Percentiles rank a stretch among this genome's conserved stretches.
Conservation (phyloP, 2,329 filamentous ascomycete genomes). For the Cladosporium oxysporum region DNA sequence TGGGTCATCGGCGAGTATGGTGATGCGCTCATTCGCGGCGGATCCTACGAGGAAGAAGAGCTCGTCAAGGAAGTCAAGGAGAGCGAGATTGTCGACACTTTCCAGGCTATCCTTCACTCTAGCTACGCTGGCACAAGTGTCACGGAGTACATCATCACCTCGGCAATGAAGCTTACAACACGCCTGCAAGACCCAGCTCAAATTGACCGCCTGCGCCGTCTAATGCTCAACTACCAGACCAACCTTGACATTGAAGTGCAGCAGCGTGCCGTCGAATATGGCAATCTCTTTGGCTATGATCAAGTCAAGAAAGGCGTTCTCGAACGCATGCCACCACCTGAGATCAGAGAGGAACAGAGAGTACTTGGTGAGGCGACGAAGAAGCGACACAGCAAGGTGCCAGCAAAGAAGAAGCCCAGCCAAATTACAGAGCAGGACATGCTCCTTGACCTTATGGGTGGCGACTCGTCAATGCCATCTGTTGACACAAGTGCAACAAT, state of each 20-base stretch:
- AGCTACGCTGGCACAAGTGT: slow-evolving; percentile 89
- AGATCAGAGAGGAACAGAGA: slow-evolving; percentile 92
- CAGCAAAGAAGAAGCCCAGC: slow-evolving; percentile 72
- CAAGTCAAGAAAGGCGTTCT: slow-evolving; percentile 84
- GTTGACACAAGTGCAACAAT: slow-evolving; percentile 55
- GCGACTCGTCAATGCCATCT: slow-evolving; percentile 62
- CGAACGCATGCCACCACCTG: slow-evolving; percentile 96
- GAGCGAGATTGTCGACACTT: slow-evolving; percentile 88
- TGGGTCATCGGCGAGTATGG: slow-evolving; percentile 99
- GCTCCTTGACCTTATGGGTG: slow-evolving; percentile 88
- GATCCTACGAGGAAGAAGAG: slow-evolving; percentile 92
- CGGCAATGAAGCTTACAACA: slow-evolving; percentile 91
- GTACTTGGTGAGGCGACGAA: slow-evolving; percentile 77
- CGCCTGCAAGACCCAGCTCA: slow-evolving; percentile 81
- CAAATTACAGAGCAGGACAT: slow-evolving; percentile 91
- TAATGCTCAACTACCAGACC: slow-evolving; percentile 76
- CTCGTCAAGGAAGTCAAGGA: slow-evolving; percentile 81
- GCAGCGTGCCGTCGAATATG: slow-evolving; percentile 92
- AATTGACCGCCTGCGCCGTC: slow-evolving; percentile 77
- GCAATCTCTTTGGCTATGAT: slow-evolving; percentile 90
- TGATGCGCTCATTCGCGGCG: slow-evolving; percentile 82
- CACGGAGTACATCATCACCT: slow-evolving; percentile 93
- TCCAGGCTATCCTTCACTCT: slow-evolving; percentile 87
- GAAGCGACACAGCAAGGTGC: slow-evolving; percentile 52
- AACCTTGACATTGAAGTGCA: slow-evolving; percentile 95